Conservation (phyloP, 2,329 filamentous ascomycete species). For the Colletotrichum sublineola region DNA sequence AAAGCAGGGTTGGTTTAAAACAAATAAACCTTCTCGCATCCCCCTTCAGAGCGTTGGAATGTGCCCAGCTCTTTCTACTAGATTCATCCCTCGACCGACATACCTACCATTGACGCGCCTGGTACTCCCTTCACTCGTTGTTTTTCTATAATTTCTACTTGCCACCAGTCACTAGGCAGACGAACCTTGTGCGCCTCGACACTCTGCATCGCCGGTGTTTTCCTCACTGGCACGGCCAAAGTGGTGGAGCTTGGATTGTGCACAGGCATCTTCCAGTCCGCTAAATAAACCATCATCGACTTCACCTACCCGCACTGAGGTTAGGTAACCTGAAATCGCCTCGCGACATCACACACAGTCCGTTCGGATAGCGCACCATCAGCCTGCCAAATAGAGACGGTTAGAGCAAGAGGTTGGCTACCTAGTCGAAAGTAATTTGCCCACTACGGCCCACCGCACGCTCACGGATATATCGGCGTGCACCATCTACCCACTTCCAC, state of each 20-base stretch:
- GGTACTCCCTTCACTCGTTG: constrained; percentile 34
- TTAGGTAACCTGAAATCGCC: constrained; percentile 34
- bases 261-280: constrained; percentile 32
- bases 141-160: constrained; percentile 19
- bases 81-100: constrained; percentile 33
- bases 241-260: constrained; percentile 26
- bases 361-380: not conserved
- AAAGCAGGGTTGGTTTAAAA: constrained; percentile 31
- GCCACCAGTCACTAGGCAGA: constrained; percentile 6
- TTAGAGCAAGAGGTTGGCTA: constrained; percentile 5
- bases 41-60: constrained; percentile 18
- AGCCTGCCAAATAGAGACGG: not conserved
- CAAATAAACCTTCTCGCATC: constrained; percentile 32
- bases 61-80: constrained; percentile 21
- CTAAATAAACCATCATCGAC: constrained; percentile 35
- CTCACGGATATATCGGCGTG: constrained; percentile 19
- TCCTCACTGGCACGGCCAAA: constrained; percentile 27
- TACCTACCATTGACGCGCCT: not conserved
- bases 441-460: constrained; percentile 21
- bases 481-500: not conserved
- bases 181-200: constrained; percentile 23
- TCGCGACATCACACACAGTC: constrained; percentile 8
- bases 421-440: constrained; percentile 20
- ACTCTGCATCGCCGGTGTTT: constrained; percentile 8
- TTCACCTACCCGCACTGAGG: constrained; percentile 13